Evolutionary conservation across 2,329 filamentous ascomycete species (phyloP).

Genomic region (Colletotrichum sublineola): DNA sequence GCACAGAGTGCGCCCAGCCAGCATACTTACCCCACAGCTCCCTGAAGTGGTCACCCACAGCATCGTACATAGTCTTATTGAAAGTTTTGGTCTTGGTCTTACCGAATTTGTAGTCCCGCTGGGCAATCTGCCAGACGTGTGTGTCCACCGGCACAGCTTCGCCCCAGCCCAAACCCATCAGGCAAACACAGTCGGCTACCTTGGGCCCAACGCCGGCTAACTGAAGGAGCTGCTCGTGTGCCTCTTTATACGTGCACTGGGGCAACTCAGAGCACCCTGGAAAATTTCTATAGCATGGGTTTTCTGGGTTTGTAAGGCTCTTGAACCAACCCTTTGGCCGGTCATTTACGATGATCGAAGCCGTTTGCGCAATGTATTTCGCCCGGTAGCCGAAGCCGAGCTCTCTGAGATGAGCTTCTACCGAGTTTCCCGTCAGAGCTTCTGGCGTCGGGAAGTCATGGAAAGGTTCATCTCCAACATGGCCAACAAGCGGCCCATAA

Average conservation of each 20-base stretch:
- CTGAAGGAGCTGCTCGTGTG: slow-evolving; percentile 82
- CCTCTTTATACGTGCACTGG: slow-evolving; percentile 77
- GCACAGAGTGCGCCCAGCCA: slow-evolving; percentile 96
- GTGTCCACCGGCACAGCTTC: slow-evolving; percentile 97
- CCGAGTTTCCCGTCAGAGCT: slow-evolving; percentile 77
- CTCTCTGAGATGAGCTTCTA: slow-evolving; percentile 83
- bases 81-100: slow-evolving; percentile 85
- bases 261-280: slow-evolving; percentile 60
- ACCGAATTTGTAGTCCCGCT: slow-evolving; percentile 94
- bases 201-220: slow-evolving; percentile 95
- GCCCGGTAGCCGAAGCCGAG: slow-evolving; percentile 96
- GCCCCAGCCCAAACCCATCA: slow-evolving; percentile 97
- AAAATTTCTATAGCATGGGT: slow-evolving; percentile 66
- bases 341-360: slow-evolving; percentile 76
- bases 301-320: slow-evolving; percentile 81
- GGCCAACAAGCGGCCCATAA: slow-evolving; percentile 83
- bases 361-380: slow-evolving; percentile 91
- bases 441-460: slow-evolving; percentile 89
- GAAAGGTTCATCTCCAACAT: slow-evolving; percentile 78
- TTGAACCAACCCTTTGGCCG: slow-evolving; percentile 82
- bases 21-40: slow-evolving; percentile 92
- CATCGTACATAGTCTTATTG: slow-evolving; percentile 89
- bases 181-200: slow-evolving; percentile 94
- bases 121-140: slow-evolving; percentile 98
- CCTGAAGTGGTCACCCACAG: slow-evolving; percentile 90